Conservation (phyloP, 768 basidiomycete genomes). For the Nidularia sp. region DNA sequence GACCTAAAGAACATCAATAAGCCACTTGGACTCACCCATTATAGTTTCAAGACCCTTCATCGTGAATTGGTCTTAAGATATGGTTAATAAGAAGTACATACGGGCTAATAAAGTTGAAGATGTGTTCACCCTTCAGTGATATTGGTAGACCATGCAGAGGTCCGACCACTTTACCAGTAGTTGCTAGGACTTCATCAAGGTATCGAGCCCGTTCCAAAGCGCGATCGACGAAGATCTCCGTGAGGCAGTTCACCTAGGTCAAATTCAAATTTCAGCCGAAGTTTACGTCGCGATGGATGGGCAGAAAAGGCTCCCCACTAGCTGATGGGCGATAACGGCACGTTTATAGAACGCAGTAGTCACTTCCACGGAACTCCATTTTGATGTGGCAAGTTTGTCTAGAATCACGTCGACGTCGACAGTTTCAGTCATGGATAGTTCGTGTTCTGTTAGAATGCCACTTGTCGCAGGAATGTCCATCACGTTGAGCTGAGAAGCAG, state of each 20-base stretch:
- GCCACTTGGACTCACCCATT: conserved; percentile 13
- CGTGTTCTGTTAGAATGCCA: conserved; percentile 46
- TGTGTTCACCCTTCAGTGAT: conserved; percentile 31
- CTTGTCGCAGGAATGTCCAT: conserved; percentile 41
- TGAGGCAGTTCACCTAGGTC: conserved; percentile 49
- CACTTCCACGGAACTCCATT: conserved; percentile 56
- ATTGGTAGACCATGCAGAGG: conserved; percentile 50
- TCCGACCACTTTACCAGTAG: conserved; percentile 45
- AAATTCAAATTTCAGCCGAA: conserved; percentile 1
- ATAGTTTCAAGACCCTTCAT: conserved; percentile 59
- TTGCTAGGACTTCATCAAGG: conserved; percentile 40
- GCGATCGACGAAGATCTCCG: conserved; percentile 56
- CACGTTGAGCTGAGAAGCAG: conserved; percentile 41
- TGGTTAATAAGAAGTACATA: background rate
- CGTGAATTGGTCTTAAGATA: conserved; percentile 42
- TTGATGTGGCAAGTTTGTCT: conserved; percentile 35
- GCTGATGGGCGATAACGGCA: conserved; percentile 64
- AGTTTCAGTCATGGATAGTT: conserved; percentile 59
- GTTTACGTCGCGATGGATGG: background rate
- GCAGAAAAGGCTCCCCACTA: conserved; percentile 28
- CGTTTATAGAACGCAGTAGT: conserved; percentile 63
- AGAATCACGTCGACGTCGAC: conserved; percentile 38
- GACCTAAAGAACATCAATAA: background rate
- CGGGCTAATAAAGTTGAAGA: too few relatives aligned
- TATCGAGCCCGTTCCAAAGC: conserved; percentile 42